Percentiles rank a stretch among this genome's conserved stretches.
phyloP scores from a whole-genome alignment of 208 protist genomes.

The Crithidia mellificae region DNA sequence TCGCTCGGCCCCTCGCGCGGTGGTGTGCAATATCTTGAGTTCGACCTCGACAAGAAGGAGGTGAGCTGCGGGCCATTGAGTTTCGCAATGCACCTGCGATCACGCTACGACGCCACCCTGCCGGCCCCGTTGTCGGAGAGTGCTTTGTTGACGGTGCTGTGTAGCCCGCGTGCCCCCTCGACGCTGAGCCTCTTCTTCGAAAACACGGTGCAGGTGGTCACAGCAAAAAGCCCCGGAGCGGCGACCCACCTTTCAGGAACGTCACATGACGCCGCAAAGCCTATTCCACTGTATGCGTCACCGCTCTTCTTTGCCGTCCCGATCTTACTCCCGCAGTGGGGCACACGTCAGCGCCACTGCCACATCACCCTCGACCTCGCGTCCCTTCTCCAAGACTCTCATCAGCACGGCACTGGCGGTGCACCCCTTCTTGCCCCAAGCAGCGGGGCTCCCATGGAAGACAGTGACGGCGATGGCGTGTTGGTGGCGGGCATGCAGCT shows the following conservation, averaged over 20 bases:
- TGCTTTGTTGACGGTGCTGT: constrained; percentile 20
- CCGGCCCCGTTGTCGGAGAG: neutral
- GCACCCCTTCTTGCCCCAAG: neutral
- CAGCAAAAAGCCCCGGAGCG: neutral
- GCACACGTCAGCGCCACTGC: constrained; percentile 26
- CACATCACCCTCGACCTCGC: constrained; percentile 22
- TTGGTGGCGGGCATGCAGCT: constrained; percentile 28
- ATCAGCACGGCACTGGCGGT: no score
- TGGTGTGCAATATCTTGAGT: constrained; percentile 31
- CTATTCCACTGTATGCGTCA: constrained; percentile 13
- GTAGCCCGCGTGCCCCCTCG: constrained; percentile 12
- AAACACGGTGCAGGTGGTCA: constrained; percentile 6
- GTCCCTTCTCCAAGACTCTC: constrained; percentile 1
- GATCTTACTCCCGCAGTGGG: constrained; percentile 21
- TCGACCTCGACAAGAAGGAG: constrained; percentile 1
- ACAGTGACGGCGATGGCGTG: neutral
- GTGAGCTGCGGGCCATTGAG: constrained; percentile 7
- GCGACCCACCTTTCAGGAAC: no score
- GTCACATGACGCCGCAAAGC: neutral
- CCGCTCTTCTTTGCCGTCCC: constrained; percentile 25
- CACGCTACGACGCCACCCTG: constrained; percentile 7
- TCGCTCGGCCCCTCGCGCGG: no score
- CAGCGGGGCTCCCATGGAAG: neutral
- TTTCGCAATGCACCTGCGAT: neutral
- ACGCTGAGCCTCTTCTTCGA: constrained; percentile 29